Conservation (phyloP, 2,329 filamentous ascomycete genomes). For the Nigrograna mackinnonii region DNA sequence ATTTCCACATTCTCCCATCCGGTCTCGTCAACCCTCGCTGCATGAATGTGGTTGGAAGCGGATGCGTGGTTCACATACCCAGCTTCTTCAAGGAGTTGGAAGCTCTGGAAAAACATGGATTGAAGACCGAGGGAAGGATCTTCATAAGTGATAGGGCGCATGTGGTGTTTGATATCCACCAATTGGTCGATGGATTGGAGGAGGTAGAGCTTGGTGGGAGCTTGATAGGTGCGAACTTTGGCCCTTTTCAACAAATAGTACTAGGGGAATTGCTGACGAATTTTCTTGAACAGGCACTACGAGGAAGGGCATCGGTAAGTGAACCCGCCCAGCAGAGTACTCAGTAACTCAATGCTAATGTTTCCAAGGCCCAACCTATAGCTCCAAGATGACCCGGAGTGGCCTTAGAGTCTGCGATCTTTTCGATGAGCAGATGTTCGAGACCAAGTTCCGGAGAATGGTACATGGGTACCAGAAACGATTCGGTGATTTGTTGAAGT, state of each 20-base stretch:
- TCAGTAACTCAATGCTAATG: slow-evolving; percentile 4
- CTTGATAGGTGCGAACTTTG: slow-evolving; percentile 38
- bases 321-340: neutral
- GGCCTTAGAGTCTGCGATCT: slow-evolving; percentile 70
- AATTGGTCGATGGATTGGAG: slow-evolving; percentile 70
- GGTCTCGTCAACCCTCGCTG: slow-evolving; percentile 73
- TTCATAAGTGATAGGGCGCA: slow-evolving; percentile 67
- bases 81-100: slow-evolving; percentile 69
- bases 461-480: slow-evolving; percentile 68
- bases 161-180: slow-evolving; percentile 68
- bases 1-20: slow-evolving; percentile 52
- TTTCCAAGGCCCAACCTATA: slow-evolving; percentile 57
- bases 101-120: slow-evolving; percentile 62
- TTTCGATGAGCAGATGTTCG: slow-evolving; percentile 68
- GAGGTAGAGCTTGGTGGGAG: slow-evolving; percentile 57
- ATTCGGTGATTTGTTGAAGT: slow-evolving; percentile 68
- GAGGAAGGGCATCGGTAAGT: slow-evolving; percentile 52
- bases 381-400: slow-evolving; percentile 66
- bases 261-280: slow-evolving; percentile 20
- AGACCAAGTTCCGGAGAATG: slow-evolving; percentile 65
- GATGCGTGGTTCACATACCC: slow-evolving; percentile 71
- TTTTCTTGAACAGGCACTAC: slow-evolving; percentile 52
- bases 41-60: slow-evolving; percentile 69
- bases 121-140: slow-evolving; percentile 62
- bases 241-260: slow-evolving; percentile 8